Evolutionary conservation across 331 rosid genomes (phyloP).

Genomic region (Prunus yedoensis): DNA sequence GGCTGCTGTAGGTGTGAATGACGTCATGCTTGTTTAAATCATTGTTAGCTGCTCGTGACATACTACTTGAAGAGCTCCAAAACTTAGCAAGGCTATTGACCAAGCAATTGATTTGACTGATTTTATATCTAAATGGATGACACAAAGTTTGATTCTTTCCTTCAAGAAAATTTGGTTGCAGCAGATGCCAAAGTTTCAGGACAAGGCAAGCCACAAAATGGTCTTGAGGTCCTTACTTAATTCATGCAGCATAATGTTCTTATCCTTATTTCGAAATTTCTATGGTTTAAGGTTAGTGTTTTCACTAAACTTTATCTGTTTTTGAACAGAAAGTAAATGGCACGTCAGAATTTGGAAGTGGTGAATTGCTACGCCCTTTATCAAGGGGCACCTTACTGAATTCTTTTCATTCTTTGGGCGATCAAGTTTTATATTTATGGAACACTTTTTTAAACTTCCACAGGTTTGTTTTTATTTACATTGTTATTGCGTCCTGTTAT

Average conservation of each 20-base stretch:
- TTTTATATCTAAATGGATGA: slow-evolving; percentile 65
- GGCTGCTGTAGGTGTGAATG: slow-evolving; percentile 44
- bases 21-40: slow-evolving; percentile 58
- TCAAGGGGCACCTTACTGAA: slow-evolving; percentile 48
- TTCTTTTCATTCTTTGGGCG: slow-evolving; percentile 58
- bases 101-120: slow-evolving; percentile 62
- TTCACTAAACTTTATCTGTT: slow-evolving; percentile 19
- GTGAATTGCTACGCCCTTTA: slow-evolving; percentile 38
- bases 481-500: not conserved
- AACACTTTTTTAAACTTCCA: slow-evolving; percentile 70
- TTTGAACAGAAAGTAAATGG: slow-evolving; percentile 51
- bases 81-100: slow-evolving; percentile 58
- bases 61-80: slow-evolving; percentile 73
- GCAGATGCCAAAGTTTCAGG: slow-evolving; percentile 49
- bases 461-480: slow-evolving; percentile 49
- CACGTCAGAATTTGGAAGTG: slow-evolving; percentile 38
- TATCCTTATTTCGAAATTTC: slow-evolving; percentile 13
- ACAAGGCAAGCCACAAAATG: slow-evolving; percentile 72
- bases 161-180: slow-evolving; percentile 37
- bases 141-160: slow-evolving; percentile 39
- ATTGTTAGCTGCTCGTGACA: slow-evolving; percentile 66
- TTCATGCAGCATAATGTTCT: slow-evolving; percentile 26
- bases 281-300: slow-evolving; percentile 4
- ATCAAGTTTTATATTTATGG: slow-evolving; percentile 78
- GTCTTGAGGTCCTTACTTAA: slow-evolving; percentile 69